Conservation (phyloP, 768 basidiomycete species). For the Tricholomella constricta region DNA sequence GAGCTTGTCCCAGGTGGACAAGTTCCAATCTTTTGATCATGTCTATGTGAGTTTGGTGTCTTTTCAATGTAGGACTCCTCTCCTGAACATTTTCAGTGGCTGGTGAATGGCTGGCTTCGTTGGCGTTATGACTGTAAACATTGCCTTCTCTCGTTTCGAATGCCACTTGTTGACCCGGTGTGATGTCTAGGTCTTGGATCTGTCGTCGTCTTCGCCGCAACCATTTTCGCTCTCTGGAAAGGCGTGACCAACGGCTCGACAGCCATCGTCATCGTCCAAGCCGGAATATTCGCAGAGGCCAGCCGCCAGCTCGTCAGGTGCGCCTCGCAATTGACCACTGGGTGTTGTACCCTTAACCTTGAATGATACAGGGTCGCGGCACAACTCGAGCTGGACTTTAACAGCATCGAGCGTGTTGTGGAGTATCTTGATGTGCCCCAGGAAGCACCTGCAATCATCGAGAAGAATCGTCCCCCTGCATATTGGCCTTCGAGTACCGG, state of each 20-base stretch:
- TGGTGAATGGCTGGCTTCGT: slow-evolving; percentile 67
- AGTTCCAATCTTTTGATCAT: slow-evolving; percentile 73
- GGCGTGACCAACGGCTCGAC: slow-evolving; percentile 60
- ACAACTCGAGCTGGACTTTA: slow-evolving; percentile 73
- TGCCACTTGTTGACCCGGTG: not conserved
- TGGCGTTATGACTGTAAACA: slow-evolving; percentile 73
- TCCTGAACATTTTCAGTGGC: slow-evolving; percentile 45
- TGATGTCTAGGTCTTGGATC: slow-evolving; percentile 58
- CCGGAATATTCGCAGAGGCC: slow-evolving; percentile 70
- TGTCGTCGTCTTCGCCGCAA: slow-evolving; percentile 67
- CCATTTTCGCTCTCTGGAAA: slow-evolving; percentile 64
- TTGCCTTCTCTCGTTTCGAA: not conserved
- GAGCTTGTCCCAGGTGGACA: slow-evolving; percentile 50
- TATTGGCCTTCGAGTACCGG: slow-evolving; percentile 70
- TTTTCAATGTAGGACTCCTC: slow-evolving; percentile 17
- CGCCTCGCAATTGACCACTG: slow-evolving; percentile 11
- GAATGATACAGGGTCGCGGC: slow-evolving; percentile 54
- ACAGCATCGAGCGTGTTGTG: slow-evolving; percentile 71
- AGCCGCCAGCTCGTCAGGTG: slow-evolving; percentile 64
- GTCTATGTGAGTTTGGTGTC: slow-evolving; percentile 54
- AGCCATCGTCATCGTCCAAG: slow-evolving; percentile 72
- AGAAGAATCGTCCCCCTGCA: slow-evolving; percentile 62
- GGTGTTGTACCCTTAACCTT: not conserved
- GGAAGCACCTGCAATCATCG: slow-evolving; percentile 64
- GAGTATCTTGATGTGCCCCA: slow-evolving; percentile 70